Evolutionary conservation across 768 basidiomycete species (phyloP), one percentile per base, ranked within the genome.

Genomic region (Lentinula detonsa): DNA sequence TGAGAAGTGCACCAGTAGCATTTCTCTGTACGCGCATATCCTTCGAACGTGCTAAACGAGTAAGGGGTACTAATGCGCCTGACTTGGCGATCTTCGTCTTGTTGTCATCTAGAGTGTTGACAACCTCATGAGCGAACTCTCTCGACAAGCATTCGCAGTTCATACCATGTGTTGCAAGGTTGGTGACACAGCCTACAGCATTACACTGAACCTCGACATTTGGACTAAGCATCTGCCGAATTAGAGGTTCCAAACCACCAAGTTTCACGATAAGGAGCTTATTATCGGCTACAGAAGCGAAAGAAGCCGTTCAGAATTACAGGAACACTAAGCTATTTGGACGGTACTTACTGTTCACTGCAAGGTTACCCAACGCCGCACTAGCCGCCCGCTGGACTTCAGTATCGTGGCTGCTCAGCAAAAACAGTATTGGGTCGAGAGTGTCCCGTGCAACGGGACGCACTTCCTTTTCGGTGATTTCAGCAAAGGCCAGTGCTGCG

Each of bases 191-290:
- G 37, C 97, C 97, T 28, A 99, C 97, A 33, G 97, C 97, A 71
- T 99, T 99, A 78, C 97, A 99, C 74, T 98, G 97, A 2, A 99
- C 97, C 72, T 99, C 97, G 45, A 98, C 96, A 69, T 98, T 99
- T 2, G 95, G 95, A 66, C 91, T 94, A 58, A 98, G 86, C 97
- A 99, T 99, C 74, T 99, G 97, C 60, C 95, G 87, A 68, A 99
- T 98, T 67, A 99, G 82, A 52, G 96, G 97, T 72, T 99, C 97
- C 48, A 99, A 84, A 59, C 97, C 97, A 52, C 96, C 96, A 35
- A 99, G 84, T 74, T 95, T 93, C 67, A 99, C 97, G 67, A 99
- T 98, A 70, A 98, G 88, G 65, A 98, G 82, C 74, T 99, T 99
- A 84, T 99, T 99, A 74, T 98, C 97, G 60, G 94, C 96, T 99